Evolutionary conservation across 768 basidiomycete genomes (phyloP).

Genomic region (Suillus paluster): DNA sequence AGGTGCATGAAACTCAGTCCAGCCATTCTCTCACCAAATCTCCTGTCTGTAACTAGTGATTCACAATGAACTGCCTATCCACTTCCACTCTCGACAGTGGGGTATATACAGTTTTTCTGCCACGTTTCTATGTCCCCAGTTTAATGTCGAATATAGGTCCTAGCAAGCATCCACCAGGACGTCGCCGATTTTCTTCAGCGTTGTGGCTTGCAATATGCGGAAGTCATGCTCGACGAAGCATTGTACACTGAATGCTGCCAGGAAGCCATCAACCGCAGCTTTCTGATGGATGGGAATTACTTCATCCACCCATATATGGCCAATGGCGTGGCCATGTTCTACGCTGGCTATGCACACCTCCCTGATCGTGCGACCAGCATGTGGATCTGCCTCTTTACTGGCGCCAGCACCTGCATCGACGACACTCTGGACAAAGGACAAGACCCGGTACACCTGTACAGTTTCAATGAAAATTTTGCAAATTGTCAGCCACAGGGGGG

Average conservation of each 20-base stretch:
- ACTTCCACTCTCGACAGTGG: neutral
- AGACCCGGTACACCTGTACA: too few species aligned
- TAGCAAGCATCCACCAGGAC: neutral
- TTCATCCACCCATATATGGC: constrained; percentile 28
- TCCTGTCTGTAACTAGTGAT: neutral
- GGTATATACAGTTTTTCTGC: neutral
- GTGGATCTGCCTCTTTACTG: too few species aligned
- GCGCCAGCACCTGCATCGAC: too few species aligned
- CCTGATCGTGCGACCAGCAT: too few species aligned
- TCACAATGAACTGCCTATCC: neutral
- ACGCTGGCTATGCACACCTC: too few species aligned
- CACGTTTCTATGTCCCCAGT: neutral
- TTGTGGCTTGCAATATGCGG: neutral
- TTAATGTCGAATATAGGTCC: neutral
- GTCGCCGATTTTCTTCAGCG: neutral
- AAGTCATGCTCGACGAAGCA: neutral
- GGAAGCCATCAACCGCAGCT: constrained; percentile 24
- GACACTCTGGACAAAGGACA: too few species aligned
- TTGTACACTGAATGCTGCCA: constrained; percentile 15
- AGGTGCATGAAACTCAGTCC: neutral
- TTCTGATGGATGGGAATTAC: constrained; percentile 19
- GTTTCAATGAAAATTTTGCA: too few species aligned
- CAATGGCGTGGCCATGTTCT: too few species aligned
- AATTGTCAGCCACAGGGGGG: too few species aligned
- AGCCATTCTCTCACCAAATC: neutral